phyloP scores from a whole-genome alignment of 345 rosid species.

The Triadica sebifera region DNA sequence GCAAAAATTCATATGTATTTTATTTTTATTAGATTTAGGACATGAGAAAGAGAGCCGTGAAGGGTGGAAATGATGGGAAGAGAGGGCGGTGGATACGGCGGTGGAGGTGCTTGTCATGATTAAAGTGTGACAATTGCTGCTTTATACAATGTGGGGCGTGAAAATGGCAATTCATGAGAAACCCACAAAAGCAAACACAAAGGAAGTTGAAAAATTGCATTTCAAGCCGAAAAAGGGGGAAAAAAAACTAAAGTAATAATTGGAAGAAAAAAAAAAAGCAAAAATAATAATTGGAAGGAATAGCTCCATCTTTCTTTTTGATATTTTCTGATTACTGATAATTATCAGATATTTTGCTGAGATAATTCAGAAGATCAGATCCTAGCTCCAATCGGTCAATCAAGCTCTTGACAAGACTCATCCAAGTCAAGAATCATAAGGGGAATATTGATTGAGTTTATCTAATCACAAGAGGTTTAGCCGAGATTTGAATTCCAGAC shows the following conservation, averaged over 20 bases:
- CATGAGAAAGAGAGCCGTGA: conserved; percentile 24
- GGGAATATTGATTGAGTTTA: too few species aligned
- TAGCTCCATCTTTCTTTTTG: neutral
- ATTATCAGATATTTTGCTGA: neutral
- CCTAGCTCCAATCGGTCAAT: too few species aligned
- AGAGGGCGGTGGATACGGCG: conserved; percentile 4
- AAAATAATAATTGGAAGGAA: neutral
- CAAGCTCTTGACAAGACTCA: too few species aligned
- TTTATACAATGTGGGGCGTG: conserved; percentile 20
- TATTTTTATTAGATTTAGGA: neutral
- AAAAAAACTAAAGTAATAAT: too few species aligned
- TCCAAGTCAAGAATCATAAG: too few species aligned
- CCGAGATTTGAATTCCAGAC: too few species aligned
- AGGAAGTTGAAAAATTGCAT: too few species aligned
- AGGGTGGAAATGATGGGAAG: neutral
- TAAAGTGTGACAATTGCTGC: conserved; percentile 35
- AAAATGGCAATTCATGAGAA: conserved; percentile 29
- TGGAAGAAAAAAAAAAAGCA: too few species aligned
- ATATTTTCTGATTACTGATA: neutral
- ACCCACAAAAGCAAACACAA: conserved; percentile 6
- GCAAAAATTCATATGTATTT: too few species aligned
- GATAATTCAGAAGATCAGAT: too few species aligned
- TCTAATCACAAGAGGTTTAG: too few species aligned
- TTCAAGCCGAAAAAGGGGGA: too few species aligned
- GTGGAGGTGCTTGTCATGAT: conserved; percentile 50